These are phyloP conservation scores for Aegle marmelos DNA, from an alignment of 345 rosid genomes.

Conservation along the genomic window DNA sequence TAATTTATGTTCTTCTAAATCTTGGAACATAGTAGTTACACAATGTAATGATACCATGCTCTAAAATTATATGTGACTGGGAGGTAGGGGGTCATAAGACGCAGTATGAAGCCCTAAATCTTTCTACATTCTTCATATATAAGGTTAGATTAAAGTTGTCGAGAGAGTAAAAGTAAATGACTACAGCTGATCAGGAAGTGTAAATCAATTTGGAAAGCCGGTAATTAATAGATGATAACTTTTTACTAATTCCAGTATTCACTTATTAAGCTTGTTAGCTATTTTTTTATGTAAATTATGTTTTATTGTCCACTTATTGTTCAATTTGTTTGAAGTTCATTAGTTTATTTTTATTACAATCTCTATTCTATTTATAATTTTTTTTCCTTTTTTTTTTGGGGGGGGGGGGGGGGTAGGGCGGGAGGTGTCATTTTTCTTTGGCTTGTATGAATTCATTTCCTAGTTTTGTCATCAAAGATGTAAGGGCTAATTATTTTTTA, in stretches of 20 bases:
- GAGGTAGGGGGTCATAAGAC: neutral
- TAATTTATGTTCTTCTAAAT: neutral
- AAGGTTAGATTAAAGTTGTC: neutral
- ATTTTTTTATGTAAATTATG: neutral
- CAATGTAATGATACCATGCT: neutral
- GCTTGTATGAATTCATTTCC: neutral
- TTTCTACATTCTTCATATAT: neutral
- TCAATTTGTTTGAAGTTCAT: neutral
- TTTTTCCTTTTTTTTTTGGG: too few species aligned
- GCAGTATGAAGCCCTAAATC: neutral
- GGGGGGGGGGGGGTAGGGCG: too few species aligned
- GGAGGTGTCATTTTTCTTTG: too few species aligned
- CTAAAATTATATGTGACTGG: neutral
- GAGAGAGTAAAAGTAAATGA: neutral
- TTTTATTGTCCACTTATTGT: neutral
- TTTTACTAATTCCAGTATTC: neutral
- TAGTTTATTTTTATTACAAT: too few species aligned
- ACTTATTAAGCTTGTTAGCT: neutral
- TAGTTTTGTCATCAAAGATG: neutral
- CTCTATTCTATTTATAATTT: too few species aligned
- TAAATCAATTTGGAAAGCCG: neutral
- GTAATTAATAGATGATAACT: neutral
- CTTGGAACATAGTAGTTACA: neutral
- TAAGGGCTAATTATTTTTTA: neutral
- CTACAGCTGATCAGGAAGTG: neutral